Conservation (phyloP, 164 flowering plant species). For the Kingdonia uniflora region DNA sequence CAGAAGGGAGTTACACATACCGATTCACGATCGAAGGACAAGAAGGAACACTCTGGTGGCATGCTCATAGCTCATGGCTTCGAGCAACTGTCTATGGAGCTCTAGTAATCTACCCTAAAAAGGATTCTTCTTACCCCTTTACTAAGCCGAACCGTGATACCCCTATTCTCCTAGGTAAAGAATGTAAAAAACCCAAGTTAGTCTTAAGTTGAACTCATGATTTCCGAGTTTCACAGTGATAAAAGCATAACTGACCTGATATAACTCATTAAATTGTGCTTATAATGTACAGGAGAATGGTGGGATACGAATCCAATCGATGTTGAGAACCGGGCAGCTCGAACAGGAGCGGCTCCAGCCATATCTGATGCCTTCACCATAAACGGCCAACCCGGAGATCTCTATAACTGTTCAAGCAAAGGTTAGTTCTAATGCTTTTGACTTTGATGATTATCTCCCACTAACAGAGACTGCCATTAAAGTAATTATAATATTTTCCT, state of each 20-base stretch:
- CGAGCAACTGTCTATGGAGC: conserved; percentile 91
- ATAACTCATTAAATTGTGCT: not conserved
- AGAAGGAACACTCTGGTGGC: conserved; percentile 97
- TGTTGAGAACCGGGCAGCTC: conserved; percentile 45
- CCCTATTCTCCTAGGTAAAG: conserved; percentile 65
- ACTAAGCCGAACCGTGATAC: conserved; percentile 46
- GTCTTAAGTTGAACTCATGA: too few species aligned
- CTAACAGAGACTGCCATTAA: too few species aligned
- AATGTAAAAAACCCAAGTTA: too few species aligned
- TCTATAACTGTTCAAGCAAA: conserved; percentile 70
- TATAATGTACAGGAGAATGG: conserved; percentile 66
- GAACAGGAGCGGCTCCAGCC: conserved; percentile 78
- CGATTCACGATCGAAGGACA: conserved; percentile 64
- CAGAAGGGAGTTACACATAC: conserved; percentile 75
- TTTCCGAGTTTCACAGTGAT: too few species aligned
- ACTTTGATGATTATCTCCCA: too few species aligned
- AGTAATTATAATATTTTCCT: not conserved
- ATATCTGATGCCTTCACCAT: conserved; percentile 82
- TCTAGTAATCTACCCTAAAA: conserved; percentile 55
- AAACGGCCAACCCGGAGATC: conserved; percentile 92
- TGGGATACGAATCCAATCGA: conserved; percentile 77
- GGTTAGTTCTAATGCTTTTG: conserved; percentile 30
- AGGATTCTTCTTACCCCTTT: conserved; percentile 56
- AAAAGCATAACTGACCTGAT: too few species aligned
- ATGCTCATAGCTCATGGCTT: conserved; percentile 85